A percentile compares a stretch with the other conserved stretches of the same genome.
Evolutionary conservation across 495 filamentous ascomycete species (phyloP).

Genomic region (Aspergillus diversus): DNA sequence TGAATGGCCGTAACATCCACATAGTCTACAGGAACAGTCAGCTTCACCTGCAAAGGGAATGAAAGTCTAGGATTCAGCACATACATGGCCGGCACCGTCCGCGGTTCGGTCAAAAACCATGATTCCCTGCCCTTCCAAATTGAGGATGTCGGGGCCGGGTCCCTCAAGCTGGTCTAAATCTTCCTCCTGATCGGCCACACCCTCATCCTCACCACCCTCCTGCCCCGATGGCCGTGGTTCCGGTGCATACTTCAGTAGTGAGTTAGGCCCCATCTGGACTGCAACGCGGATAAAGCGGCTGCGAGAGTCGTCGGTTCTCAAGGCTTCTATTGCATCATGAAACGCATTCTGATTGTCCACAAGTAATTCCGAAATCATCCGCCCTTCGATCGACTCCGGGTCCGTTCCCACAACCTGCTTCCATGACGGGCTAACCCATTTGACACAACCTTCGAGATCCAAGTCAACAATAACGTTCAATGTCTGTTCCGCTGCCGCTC

Average conservation of each 20-base stretch:
- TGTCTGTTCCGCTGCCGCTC: constrained; percentile 93
- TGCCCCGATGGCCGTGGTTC: constrained; percentile 36
- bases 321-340: constrained; percentile 77
- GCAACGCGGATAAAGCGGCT: constrained; percentile 91
- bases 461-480: constrained; percentile 94
- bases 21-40: constrained; percentile 69
- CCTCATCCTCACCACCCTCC: constrained; percentile 26
- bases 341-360: constrained; percentile 79
- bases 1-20: constrained; percentile 99
- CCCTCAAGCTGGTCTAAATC: constrained; percentile 44
- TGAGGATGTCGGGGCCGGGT: constrained; percentile 60
- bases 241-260: constrained; percentile 61
- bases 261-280: constrained; percentile 72
- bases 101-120: constrained; percentile 93
- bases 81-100: constrained; percentile 82
- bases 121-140: constrained; percentile 94
- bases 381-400: constrained; percentile 73
- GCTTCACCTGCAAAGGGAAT: background rate
- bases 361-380: constrained; percentile 77
- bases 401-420: constrained; percentile 84
- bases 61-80: constrained; percentile 1
- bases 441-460: constrained; percentile 81
- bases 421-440: constrained; percentile 98
- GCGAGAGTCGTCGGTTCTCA: constrained; percentile 89
- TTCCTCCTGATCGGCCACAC: constrained; percentile 36